A percentile compares a stretch with the other conserved stretches of the same genome.
These are phyloP conservation scores for Ogataea paraovalis DNA, from an alignment of 805 yeast genomes.

Conservation along the genomic window DNA sequence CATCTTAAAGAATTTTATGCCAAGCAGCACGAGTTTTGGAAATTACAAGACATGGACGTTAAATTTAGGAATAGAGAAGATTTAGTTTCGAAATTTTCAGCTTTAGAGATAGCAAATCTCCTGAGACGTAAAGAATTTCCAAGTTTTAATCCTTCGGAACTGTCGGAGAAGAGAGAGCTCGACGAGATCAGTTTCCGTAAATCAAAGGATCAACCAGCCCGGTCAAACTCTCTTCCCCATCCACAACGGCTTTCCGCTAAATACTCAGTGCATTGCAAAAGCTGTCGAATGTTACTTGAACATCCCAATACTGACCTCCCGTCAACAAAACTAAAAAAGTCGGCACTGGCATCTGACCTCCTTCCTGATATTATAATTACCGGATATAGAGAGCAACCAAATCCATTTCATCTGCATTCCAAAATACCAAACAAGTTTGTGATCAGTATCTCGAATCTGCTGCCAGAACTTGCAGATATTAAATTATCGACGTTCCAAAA, in stretches of 20 bases:
- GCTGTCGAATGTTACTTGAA: conserved; percentile 17
- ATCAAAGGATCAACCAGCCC: background rate
- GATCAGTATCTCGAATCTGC: conserved; percentile 16
- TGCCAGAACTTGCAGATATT: conserved; percentile 6
- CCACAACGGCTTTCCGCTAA: conserved; percentile 16
- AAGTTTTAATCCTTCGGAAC: background rate
- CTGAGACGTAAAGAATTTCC: conserved; percentile 9
- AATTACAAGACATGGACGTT: conserved; percentile 9
- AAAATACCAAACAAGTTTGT: background rate
- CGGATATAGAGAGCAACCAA: conserved; percentile 1
- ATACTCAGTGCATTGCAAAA: conserved; percentile 17
- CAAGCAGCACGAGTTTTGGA: conserved; percentile 14
- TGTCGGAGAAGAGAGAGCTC: background rate
- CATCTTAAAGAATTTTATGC: conserved; percentile 13
- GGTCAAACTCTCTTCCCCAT: conserved; percentile 12
- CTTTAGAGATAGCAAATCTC: conserved; percentile 21
- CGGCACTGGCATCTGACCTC: conserved; percentile 15
- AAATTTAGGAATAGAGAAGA: conserved; percentile 8
- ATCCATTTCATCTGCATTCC: background rate
- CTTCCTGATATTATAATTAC: conserved; percentile 21
- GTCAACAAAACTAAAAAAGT: conserved; percentile 15
- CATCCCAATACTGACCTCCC: conserved; percentile 18
- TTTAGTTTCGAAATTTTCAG: conserved; percentile 11
- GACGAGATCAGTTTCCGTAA: background rate
- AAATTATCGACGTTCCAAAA: conserved; percentile 12